A percentile compares a stretch with the other conserved stretches of the same genome.
Conservation (phyloP, 2,329 filamentous ascomycete species). For the Colletotrichum sp. region DNA sequence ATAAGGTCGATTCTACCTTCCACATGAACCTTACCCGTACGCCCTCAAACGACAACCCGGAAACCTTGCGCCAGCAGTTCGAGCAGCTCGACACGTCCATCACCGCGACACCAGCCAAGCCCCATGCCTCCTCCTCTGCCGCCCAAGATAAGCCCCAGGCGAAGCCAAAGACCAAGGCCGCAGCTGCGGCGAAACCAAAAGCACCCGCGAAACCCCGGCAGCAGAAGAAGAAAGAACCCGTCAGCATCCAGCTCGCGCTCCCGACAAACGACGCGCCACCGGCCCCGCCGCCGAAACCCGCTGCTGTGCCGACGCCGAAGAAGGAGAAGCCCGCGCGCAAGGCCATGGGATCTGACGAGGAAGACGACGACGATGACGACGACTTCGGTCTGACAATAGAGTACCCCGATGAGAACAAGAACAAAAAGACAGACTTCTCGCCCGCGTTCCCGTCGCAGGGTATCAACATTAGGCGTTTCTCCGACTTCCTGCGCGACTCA, state of each 20-base stretch:
- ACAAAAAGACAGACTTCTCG: slow-evolving; percentile 47
- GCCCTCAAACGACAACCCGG: slow-evolving; percentile 67
- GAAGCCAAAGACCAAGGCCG: slow-evolving; percentile 21
- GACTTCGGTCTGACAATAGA: slow-evolving; percentile 65
- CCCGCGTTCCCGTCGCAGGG: slow-evolving; percentile 48
- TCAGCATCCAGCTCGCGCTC: slow-evolving; percentile 39
- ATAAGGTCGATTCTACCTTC: slow-evolving; percentile 81
- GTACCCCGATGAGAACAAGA: slow-evolving; percentile 54
- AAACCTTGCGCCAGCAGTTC: slow-evolving; percentile 69
- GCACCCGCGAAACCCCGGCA: slow-evolving; percentile 31
- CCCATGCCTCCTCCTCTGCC: slow-evolving; percentile 13
- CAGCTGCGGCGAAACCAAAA: slow-evolving; percentile 20
- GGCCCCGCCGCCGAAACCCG: slow-evolving; percentile 21
- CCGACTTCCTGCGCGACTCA: slow-evolving; percentile 55
- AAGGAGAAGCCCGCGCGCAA: slow-evolving; percentile 33
- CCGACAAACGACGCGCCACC: slow-evolving; percentile 30
- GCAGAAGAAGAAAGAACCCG: slow-evolving; percentile 40
- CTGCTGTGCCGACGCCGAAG: slow-evolving; percentile 13
- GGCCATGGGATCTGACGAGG: slow-evolving; percentile 51
- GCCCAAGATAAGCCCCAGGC: slow-evolving; percentile 23
- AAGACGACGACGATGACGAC: slow-evolving; percentile 61
- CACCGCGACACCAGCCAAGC: slow-evolving; percentile 30
- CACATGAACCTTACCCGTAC: slow-evolving; percentile 83
- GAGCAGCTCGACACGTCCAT: slow-evolving; percentile 61
- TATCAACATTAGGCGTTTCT: slow-evolving; percentile 51